Base-by-base conservation (phyloP, 805 yeast genomes). In the Candida takata region DNA sequence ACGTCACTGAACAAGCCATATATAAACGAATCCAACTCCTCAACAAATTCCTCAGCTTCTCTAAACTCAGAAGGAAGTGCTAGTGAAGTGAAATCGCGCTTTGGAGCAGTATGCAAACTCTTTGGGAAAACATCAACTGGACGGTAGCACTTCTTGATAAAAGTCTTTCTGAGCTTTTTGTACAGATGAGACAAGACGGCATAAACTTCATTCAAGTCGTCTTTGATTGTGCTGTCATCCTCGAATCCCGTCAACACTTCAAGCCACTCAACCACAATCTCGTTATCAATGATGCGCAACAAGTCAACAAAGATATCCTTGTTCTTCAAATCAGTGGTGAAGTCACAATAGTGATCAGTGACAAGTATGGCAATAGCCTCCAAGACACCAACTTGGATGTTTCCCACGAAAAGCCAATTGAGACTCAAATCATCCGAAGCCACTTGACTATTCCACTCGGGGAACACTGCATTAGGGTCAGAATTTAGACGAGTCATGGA, bases 321-420 rank as follows among this genome's bases (percentile, higher is more conserved):
- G 48, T 79, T 77, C 10, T 61, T 57, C 42, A 80, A 52, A 47
- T 82, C 84, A 52, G 78, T 82, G 4, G 79, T 69, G 51, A 88
- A 84, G 52, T 84, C 92, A 20, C 72, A 60, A 54, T 80, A 87
- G 52, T 82, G 84, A 45, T 80, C 79, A 31, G 74, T 69, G 15
- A 85, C 74, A 56, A 94, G 69, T 21, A 80, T 70, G 29, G 77
- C 69, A 38, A 86, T 62, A 0, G 86, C 84, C 52, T 84, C 94
- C 40, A 87, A 63, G 23, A 87, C 75, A 27, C 94, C 94, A 26
- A 82, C 67, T 52, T 87, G 92, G 29, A 88, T 83, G 51, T 79
- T 84, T 9, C 82, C 77, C 30, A 84, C 77, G 36, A 76, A 69
- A 30, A 69, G 70, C 69, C 80, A 77, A 47, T 80, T 82, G 24